Evolutionary conservation across 768 basidiomycete genomes (phyloP), one percentile per base, ranked within the genome.

Genomic region (Thelephora aurantiotincta): DNA sequence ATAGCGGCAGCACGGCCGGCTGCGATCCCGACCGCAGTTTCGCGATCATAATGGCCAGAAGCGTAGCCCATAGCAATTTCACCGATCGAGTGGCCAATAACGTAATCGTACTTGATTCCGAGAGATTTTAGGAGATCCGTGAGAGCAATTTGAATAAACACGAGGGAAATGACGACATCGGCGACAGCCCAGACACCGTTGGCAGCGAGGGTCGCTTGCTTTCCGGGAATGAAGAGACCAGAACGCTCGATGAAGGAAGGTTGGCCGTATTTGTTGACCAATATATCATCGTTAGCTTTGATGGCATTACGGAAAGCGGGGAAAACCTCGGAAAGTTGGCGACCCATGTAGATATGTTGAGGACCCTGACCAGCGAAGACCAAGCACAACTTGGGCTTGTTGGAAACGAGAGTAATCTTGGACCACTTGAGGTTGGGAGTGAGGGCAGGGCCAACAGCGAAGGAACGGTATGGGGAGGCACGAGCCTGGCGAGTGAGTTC

Each of bases 31-130:
- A 66, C 30, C 2, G 63, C 56, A 51, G 58, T 64, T 46, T 64
- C 55, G 43, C 57, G 64, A 37, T 65, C 56, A 35, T 62, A 62
- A 19, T 66, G 59, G 9, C 65, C 64, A 1, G 65, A 60, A 11
- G 64, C 63, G 22, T 67, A 67, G 36, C 63, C 57, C 57, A 65
- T 66, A 3, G 61, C 64, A 37, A 66, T 62, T 44, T 67, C 64
- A 23, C 64, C 63, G 51, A 53, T 53, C 56, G 60, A 49, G 63
- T 63, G 38, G 7, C 64, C 65, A 16, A 67, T 55, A 5, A 65
- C 65, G 13, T 52, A 59, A 30, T 67, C 57, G 14, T 64, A 62
- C 36, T 50, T 43, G 20, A 67, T 58, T 35, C 64, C 63, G 37
- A 65, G 41, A 34, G 55, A 58, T 20, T 47, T 55, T 35, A 67